phyloP scores from a whole-genome alignment of 2,329 filamentous ascomycete genomes.

The Pseudogymnoascus sp. region DNA sequence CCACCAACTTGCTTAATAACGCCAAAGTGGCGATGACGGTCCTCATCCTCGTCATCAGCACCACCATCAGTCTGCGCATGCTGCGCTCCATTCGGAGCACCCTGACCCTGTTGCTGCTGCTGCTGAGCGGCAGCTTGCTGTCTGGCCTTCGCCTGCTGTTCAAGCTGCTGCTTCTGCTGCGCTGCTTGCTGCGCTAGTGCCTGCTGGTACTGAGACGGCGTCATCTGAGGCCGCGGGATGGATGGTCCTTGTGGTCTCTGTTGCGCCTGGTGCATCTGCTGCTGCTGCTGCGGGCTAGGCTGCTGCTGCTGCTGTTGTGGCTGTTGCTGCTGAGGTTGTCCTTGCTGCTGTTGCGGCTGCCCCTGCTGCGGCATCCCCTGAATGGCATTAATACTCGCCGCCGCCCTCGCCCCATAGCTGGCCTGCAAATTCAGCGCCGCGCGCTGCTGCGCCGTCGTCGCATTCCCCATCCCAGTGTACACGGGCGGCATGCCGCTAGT shows the following conservation, averaged over 20 bases:
- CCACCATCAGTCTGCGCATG: slow-evolving; percentile 69
- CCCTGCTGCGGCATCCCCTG: slow-evolving; percentile 28
- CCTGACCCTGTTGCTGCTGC: slow-evolving; percentile 28
- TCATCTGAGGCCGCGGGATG: slow-evolving; percentile 13
- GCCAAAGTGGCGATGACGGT: slow-evolving; percentile 31
- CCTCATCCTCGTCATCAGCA: slow-evolving; percentile 45
- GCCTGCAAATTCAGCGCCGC: slow-evolving; percentile 48
- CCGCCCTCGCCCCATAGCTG: slow-evolving; percentile 55
- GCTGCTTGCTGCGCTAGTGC: slow-evolving; percentile 26
- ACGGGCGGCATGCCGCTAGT: background rate
- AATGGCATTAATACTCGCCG: slow-evolving; percentile 56
- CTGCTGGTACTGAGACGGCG: slow-evolving; percentile 17
- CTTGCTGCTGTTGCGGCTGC: slow-evolving; percentile 21
- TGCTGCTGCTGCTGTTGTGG: slow-evolving; percentile 28
- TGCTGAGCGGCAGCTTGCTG: slow-evolving; percentile 21
- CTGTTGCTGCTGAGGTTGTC: slow-evolving; percentile 23
- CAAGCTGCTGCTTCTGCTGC: slow-evolving; percentile 25
- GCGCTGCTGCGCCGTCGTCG: slow-evolving; percentile 40
- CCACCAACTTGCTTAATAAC: slow-evolving; percentile 50
- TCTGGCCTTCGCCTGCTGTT: slow-evolving; percentile 17
- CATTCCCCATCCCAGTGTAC: slow-evolving; percentile 18
- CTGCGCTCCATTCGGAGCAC: slow-evolving; percentile 33
- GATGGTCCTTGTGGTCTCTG: slow-evolving; percentile 17
- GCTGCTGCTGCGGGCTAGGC: slow-evolving; percentile 18
- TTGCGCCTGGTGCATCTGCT: slow-evolving; percentile 18